These are phyloP conservation scores for Claviceps maximensis DNA, from an alignment of 2,329 filamentous ascomycete species.

Conservation along the genomic window DNA sequence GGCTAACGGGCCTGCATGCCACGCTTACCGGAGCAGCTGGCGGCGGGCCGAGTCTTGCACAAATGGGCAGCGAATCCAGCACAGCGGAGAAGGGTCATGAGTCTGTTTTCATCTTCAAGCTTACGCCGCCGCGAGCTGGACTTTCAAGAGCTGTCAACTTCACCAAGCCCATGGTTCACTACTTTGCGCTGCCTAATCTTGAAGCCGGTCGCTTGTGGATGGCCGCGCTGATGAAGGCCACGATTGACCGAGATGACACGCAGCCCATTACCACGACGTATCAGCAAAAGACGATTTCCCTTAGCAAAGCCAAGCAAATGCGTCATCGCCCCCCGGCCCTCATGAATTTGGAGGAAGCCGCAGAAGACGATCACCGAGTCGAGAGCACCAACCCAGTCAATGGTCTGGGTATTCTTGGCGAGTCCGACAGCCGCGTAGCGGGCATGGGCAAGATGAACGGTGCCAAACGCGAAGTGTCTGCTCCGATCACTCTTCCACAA, in stretches of 20 bases:
- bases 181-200: conserved; percentile 88
- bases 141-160: conserved; percentile 89
- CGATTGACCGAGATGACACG: conserved; percentile 80
- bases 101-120: conserved; percentile 93
- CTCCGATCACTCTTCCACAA: conserved; percentile 13
- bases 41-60: conserved; percentile 43
- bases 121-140: conserved; percentile 78
- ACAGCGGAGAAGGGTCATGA: conserved; percentile 39
- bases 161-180: conserved; percentile 93
- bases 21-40: conserved; percentile 74
- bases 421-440: conserved; percentile 29
- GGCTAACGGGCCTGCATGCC: conserved; percentile 79
- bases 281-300: conserved; percentile 90
- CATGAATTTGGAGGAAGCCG: conserved; percentile 49
- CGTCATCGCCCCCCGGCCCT: conserved; percentile 80
- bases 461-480: conserved; percentile 18
- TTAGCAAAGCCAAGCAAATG: conserved; percentile 77
- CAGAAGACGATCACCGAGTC: conserved; percentile 16
- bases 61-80: conserved; percentile 28
- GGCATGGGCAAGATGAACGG: conserved; percentile 27
- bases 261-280: conserved; percentile 80
- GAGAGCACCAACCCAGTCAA: conserved; percentile 16
- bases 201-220: conserved; percentile 90
- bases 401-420: conserved; percentile 30
- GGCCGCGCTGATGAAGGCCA: conserved; percentile 97